phyloP scores from a whole-genome alignment of 352 stramenopile species.

The Globisporangium polare region DNA sequence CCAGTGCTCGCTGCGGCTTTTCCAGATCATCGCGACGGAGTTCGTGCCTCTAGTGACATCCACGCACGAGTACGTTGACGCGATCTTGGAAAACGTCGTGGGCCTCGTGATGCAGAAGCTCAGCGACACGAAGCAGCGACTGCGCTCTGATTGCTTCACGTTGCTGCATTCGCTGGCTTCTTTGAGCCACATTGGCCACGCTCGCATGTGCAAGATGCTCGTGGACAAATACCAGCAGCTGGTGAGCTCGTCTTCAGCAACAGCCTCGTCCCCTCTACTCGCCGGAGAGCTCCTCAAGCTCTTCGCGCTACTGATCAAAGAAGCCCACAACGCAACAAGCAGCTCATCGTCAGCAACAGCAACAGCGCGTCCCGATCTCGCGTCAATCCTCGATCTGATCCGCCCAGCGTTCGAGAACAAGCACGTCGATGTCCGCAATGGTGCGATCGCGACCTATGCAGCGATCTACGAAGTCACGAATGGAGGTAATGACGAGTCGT shows the following conservation, averaged over 20 bases:
- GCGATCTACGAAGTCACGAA: conserved; percentile 74
- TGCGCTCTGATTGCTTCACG: conserved; percentile 71
- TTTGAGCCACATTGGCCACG: conserved; percentile 53
- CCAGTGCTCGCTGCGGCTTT: conserved; percentile 67
- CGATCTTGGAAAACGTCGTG: conserved; percentile 58
- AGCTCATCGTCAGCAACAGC: conserved; percentile 4
- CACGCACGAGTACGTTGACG: conserved; percentile 43
- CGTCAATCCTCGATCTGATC: conserved; percentile 43
- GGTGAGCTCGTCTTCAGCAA: conserved; percentile 20
- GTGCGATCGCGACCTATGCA: conserved; percentile 57
- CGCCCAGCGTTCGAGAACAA: conserved; percentile 71
- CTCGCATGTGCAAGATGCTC: conserved; percentile 60
- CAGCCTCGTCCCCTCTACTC: conserved; percentile 46
- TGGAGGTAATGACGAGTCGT: conserved; percentile 26
- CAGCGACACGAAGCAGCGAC: conserved; percentile 68
- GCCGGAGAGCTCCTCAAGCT: conserved; percentile 60
- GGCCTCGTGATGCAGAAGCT: conserved; percentile 68
- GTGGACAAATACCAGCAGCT: conserved; percentile 52
- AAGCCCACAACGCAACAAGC: conserved; percentile 15
- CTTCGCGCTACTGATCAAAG: conserved; percentile 57
- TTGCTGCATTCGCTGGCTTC: conserved; percentile 60
- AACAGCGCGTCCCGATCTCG: conserved; percentile 24
- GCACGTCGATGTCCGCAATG: conserved; percentile 76
- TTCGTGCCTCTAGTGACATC: conserved; percentile 57
- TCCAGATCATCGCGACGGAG: conserved; percentile 66